Base-by-base conservation (phyloP, 2,329 filamentous ascomycete species). In the Aaosphaeria arxii region DNA sequence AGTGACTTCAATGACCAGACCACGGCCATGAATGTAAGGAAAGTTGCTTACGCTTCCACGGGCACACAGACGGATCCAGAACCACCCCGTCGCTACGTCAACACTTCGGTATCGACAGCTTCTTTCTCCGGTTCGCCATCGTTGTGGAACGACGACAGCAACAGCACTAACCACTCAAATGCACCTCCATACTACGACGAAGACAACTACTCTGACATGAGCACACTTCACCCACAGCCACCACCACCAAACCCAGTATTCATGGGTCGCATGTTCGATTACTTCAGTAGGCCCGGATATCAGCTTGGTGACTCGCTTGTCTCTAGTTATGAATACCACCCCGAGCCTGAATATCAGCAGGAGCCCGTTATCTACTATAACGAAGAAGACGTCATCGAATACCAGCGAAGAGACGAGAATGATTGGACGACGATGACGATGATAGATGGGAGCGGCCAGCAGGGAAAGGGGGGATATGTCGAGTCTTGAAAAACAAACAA, bases 181-280 rank as follows among this genome's bases (percentile, higher is more conserved):
- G 17, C 17, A 24, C 17, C 17, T 24, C 17, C 17, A 24, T 24
- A 24, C 17, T 24, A 24, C 17, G 17, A 24, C 17, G 17, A 24
- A 24, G 17, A 24, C 17, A 24, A 24, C 17, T 24, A 24, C 17
- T 24, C 17, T 24, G 17, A 24, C 17, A 24, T 24, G 17, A 3
- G 17, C 17, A 45, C 46, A 2, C 46, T 48, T 17, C 57, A 60
- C 11, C 30, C 58, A 9, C 43, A 53, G 1, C 59, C 57, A 1
- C 60, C 61, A 3, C 35, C 51, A 36, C 48, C 50, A 1, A 59
- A 58, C 40, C 62, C 63, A 0, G 53, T 67, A 1, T 47, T 55
- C 28, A 67, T 69, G 61, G 64, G 67, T 0, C 49, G 61, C 13
- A 64, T 65, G 63, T 51, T 65, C 31, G 59, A 59, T 17, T 69